These are phyloP conservation scores for Globisporangium iwayamae DNA, from an alignment of 352 stramenopile genomes.

Conservation along the genomic window DNA sequence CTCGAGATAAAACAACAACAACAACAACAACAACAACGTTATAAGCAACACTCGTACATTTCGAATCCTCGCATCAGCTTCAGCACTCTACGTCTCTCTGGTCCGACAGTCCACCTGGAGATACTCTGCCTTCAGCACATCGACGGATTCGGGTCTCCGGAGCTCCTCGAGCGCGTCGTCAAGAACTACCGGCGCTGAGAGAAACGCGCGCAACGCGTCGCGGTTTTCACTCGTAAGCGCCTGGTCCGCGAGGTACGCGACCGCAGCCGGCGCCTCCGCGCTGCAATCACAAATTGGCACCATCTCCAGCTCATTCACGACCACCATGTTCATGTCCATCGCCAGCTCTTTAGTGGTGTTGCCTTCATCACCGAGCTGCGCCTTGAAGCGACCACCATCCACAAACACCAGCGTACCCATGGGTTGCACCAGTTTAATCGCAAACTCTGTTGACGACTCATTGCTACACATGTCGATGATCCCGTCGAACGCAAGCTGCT, in stretches of 20 bases:
- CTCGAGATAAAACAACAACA: too few relatives aligned
- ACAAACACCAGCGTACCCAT: slow-evolving; percentile 45
- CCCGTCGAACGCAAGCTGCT: slow-evolving; percentile 26
- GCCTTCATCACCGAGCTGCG: neutral
- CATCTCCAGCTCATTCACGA: slow-evolving; percentile 63
- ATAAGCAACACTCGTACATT: neutral
- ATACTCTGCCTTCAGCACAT: neutral
- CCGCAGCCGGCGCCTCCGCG: slow-evolving; percentile 24
- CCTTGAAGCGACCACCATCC: slow-evolving; percentile 29
- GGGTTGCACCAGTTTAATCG: slow-evolving; percentile 36
- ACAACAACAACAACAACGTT: too few relatives aligned
- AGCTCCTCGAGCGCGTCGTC: slow-evolving; percentile 5
- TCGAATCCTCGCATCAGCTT: neutral
- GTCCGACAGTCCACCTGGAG: slow-evolving; percentile 1
- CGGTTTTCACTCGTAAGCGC: slow-evolving; percentile 12
- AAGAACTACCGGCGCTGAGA: slow-evolving; percentile 10
- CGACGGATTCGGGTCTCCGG: neutral
- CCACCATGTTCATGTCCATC: slow-evolving; percentile 70
- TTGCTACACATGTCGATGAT: slow-evolving; percentile 53
- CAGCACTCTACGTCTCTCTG: neutral
- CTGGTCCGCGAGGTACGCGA: slow-evolving; percentile 40
- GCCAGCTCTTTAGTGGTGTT: slow-evolving; percentile 19
- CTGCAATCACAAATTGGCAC: slow-evolving; percentile 33
- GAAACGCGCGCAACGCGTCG: slow-evolving; percentile 3
- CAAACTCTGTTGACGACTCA: slow-evolving; percentile 38